Evolutionary conservation across 371 early-diverging fungal genomes (phyloP), one percentile per base, ranked within the genome.

Genomic region (Coemansia sp.): DNA sequence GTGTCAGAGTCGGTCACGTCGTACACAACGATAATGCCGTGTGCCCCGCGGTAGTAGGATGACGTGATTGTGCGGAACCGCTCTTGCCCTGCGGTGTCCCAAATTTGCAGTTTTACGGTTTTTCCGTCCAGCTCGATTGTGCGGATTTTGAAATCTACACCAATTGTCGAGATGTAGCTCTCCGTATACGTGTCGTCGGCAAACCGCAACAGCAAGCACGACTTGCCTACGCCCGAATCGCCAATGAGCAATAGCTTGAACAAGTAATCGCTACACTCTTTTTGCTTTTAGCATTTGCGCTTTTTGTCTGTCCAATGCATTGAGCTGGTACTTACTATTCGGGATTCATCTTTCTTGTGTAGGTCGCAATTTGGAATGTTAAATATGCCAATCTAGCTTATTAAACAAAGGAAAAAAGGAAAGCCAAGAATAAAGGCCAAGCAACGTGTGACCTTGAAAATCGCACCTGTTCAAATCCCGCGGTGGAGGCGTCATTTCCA

Each of bases 41-140:
- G 94, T 34, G 99, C 99, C 37, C 98, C 98, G 64, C 99, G 87
- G 84, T 98, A 98, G 86, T 99, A 99, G 40, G 97, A 95, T 0
- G 95, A 94, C 40, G 99, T 98, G 66, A 99, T 98, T 18, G 99
- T 97, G 65, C 98, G 89, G 90, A 99, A 99, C 68, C 99, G 90
- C 81, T 99, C 99, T 86, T 99, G 99, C 29, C 99, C 99, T 42
- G 99, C 99, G n/a, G 99, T 99, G 82, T 99, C 99, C 99, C 98
- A 99, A 78, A 99, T 98, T 82, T 99, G 99, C 53, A 99, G 88
- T 86, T 99, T 99, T 52, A 98, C 95, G 54, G 92, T 92, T 83
- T 97, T 97, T 68, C 96, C 96, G 79, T 97, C 98, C 55, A 99
- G 84, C 80, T 94, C 93, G 63, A 99, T 95, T 48, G 99, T 99